Base-by-base conservation (phyloP, 2,329 filamentous ascomycete species). In the Zymoseptoria passerinii region DNA sequence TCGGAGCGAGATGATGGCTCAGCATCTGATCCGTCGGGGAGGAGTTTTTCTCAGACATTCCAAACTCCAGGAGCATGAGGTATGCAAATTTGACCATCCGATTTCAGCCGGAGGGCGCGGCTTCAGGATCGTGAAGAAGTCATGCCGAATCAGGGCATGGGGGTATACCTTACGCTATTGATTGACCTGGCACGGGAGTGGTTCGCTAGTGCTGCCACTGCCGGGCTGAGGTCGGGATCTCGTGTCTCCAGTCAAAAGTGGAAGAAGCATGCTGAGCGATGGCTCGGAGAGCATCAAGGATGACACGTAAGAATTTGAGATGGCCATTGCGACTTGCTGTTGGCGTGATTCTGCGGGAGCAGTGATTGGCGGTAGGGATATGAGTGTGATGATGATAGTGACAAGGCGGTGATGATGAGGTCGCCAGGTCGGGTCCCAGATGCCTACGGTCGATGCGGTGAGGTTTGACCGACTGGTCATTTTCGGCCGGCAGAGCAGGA, bases 181-280 rank as follows among this genome's bases (percentile, higher is more conserved):
- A 44, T 16, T 44, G 16, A 44, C n/a, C n/a, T 44, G 35, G n/a
- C 16, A 16, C 13, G 35, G 35, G 35, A 13, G 35, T 44, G 13
- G 35, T 44, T 44, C 35, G 35, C 35, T 44, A 44, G 35, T n/a
- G 35, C 35, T 44, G 35, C 35, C 35, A 44, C 35, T 16, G 35
- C 23, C 35, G 35, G 35, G 35, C 35, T 44, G 35, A 44, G 13
- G 35, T 44, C 35, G 35, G 35, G 35, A 16, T 16, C 16, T 44
- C 35, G 35, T 44, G 35, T 35, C 19, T 27, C 52, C 57, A 52
- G 55, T 58, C 48, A 55, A 29, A 8, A 44, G 23, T 20, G 52
- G 52, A n/a, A 4, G 16, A 10, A 58, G 48, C n/a, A 23, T 28
- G 48, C 13, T 55, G 35, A 8, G 52, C 16, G 52, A 55, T 55